A percentile compares a stretch with the other conserved stretches of the same genome.
Conservation (phyloP, 2,329 filamentous ascomycete genomes). For the Botrytis elliptica region DNA sequence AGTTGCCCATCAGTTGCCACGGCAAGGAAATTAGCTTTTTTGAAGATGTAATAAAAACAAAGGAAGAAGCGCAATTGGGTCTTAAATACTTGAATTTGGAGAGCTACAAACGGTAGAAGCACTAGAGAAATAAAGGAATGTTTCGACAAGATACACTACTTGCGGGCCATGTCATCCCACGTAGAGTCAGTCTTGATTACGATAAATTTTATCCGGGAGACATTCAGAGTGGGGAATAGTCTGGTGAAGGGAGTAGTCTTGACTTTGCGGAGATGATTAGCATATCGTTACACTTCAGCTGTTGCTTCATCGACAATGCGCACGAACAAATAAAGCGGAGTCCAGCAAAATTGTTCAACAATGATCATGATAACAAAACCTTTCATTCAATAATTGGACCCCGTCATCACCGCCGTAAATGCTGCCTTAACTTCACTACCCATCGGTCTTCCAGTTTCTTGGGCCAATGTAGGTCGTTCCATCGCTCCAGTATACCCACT, state of each 20-base stretch:
- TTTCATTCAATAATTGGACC: slow-evolving; percentile 3
- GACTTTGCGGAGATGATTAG: not conserved
- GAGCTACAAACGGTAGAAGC: accelerated
- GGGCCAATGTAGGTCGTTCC: not conserved
- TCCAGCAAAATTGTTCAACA: not conserved
- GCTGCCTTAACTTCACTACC: slow-evolving; percentile 21
- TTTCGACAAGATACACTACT: not conserved
- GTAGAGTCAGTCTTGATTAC: accelerated
- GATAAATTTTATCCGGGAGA: not conserved
- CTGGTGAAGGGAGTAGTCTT: not conserved
- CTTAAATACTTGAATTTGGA: accelerated
- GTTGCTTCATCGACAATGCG: not conserved
- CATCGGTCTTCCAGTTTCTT: not conserved
- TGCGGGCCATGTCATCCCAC: not conserved
- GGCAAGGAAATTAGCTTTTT: accelerated
- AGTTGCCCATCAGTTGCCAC: accelerated
- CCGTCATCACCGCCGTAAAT: slow-evolving; percentile 24
- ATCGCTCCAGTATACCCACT: slow-evolving; percentile 1
- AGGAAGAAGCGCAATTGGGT: accelerated
- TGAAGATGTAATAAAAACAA: accelerated
- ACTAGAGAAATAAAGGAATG: accelerated
- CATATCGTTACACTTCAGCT: not conserved
- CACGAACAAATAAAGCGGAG: not conserved
- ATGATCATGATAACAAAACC: not conserved
- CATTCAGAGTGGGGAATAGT: accelerated